phyloP scores from a whole-genome alignment of 352 stramenopile genomes.

The Blastocystis sp. region DNA sequence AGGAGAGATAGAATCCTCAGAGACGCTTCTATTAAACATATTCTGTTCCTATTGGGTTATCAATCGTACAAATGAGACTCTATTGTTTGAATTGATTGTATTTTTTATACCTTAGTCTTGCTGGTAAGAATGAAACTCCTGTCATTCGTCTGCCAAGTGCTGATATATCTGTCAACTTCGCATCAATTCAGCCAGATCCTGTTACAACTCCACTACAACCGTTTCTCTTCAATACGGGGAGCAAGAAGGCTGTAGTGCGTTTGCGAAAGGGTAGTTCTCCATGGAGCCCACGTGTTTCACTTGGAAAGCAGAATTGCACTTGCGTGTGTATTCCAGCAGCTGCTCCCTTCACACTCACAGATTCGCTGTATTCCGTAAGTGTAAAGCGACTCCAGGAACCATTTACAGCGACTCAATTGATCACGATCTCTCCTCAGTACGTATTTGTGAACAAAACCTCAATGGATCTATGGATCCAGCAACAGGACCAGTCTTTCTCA shows the following conservation, averaged over 20 bases:
- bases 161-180: background rate
- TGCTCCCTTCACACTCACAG: background rate
- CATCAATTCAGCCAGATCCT: background rate
- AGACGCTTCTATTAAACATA: background rate
- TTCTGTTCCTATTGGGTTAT: slow-evolving; percentile 27
- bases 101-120: background rate
- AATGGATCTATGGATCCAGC: background rate
- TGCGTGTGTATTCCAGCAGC: background rate
- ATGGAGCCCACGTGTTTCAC: background rate
- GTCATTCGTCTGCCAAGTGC: background rate
- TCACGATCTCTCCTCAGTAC: slow-evolving; percentile 2
- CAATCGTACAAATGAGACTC: background rate
- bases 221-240: background rate
- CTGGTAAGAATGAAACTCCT: background rate
- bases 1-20: background rate
- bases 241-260: slow-evolving; percentile 25
- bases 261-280: background rate
- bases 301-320: background rate
- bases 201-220: background rate
- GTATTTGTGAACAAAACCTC: background rate
- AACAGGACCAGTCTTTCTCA: background rate
- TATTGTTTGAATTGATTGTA: background rate
- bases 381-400: background rate
- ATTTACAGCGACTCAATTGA: background rate
- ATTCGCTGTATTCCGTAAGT: background rate